Percentiles rank a stretch among this genome's conserved stretches.
These are phyloP conservation scores for Sporothrix brasiliensis DNA, from an alignment of 2,329 filamentous ascomycete genomes.

Conservation along the genomic window DNA sequence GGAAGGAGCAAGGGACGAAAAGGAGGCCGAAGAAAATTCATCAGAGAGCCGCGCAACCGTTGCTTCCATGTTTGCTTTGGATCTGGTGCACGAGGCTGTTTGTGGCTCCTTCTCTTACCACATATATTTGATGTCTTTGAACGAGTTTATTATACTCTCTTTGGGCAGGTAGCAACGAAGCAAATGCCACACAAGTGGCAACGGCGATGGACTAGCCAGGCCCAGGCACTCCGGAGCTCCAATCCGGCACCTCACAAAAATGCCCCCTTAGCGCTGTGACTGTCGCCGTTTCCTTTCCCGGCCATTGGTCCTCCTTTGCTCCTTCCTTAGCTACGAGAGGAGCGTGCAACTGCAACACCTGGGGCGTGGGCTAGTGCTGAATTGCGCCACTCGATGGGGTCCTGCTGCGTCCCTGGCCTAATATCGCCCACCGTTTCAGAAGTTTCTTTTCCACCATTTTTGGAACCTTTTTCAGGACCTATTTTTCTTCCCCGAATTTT, in stretches of 20 bases:
- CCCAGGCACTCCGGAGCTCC: neutral
- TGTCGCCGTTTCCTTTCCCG: slow-evolving; percentile 13
- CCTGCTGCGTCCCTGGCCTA: slow-evolving; percentile 16
- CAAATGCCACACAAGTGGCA: slow-evolving; percentile 1
- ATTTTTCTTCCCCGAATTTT: neutral
- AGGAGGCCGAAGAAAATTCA: neutral
- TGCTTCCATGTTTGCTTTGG: neutral
- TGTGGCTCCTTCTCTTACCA: neutral
- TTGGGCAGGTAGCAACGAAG: slow-evolving; percentile 4
- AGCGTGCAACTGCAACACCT: neutral
- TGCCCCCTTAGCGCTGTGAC: slow-evolving; percentile 17
- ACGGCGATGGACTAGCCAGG: slow-evolving; percentile 18
- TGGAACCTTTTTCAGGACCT: neutral
- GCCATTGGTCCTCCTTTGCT: slow-evolving; percentile 3
- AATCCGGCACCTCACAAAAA: neutral
- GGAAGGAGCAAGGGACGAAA: slow-evolving; percentile 3
- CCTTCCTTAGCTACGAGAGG: slow-evolving; percentile 11
- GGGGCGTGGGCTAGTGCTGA: neutral
- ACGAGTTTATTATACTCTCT: neutral
- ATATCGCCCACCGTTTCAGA: slow-evolving; percentile 26
- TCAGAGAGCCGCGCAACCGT: slow-evolving; percentile 7
- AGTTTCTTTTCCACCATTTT: slow-evolving; percentile 25
- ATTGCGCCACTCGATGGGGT: slow-evolving; percentile 2
- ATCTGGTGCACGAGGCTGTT: neutral
- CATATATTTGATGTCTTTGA: neutral